phyloP scores from a whole-genome alignment of 2,329 filamentous ascomycete species.

The Fusarium aywerte region DNA sequence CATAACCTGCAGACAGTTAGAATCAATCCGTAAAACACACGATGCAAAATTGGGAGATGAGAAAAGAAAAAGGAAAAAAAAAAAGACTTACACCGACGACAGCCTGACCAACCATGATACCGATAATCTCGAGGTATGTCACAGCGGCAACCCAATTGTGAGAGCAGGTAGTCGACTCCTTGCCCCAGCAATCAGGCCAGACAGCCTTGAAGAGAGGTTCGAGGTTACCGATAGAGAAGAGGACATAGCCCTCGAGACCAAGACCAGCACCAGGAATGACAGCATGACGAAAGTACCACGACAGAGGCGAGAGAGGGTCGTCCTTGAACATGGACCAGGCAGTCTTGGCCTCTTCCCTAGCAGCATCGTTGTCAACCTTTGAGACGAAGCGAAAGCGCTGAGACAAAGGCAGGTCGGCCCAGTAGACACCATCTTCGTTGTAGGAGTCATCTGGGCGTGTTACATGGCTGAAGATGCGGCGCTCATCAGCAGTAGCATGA shows the following conservation, averaged over 20 bases:
- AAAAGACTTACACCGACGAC: constrained; percentile 75
- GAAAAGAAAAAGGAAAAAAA: constrained; percentile 35
- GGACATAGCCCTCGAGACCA: constrained; percentile 91
- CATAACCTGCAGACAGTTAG: constrained; percentile 57
- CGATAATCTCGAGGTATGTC: constrained; percentile 90
- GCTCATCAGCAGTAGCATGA: constrained; percentile 61
- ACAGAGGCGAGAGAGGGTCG: constrained; percentile 84
- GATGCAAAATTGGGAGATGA: background rate
- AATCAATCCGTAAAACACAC: constrained; percentile 1
- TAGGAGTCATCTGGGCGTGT: constrained; percentile 91
- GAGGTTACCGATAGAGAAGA: constrained; percentile 96
- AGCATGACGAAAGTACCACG: constrained; percentile 89
- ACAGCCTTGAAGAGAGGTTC: constrained; percentile 80
- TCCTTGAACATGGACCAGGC: constrained; percentile 86
- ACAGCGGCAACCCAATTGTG: constrained; percentile 84
- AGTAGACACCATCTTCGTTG: constrained; percentile 84
- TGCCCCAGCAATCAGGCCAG: constrained; percentile 83
- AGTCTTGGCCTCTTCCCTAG: constrained; percentile 70
- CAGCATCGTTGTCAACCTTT: constrained; percentile 76
- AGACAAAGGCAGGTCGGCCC: constrained; percentile 82
- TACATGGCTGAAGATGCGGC: constrained; percentile 77
- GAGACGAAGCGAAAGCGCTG: constrained; percentile 80
- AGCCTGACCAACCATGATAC: constrained; percentile 95
- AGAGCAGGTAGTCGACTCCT: constrained; percentile 70
- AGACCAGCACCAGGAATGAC: constrained; percentile 93